Evolutionary conservation across 495 filamentous ascomycete species (phyloP).

Genomic region (Aspergillus avenaceus): DNA sequence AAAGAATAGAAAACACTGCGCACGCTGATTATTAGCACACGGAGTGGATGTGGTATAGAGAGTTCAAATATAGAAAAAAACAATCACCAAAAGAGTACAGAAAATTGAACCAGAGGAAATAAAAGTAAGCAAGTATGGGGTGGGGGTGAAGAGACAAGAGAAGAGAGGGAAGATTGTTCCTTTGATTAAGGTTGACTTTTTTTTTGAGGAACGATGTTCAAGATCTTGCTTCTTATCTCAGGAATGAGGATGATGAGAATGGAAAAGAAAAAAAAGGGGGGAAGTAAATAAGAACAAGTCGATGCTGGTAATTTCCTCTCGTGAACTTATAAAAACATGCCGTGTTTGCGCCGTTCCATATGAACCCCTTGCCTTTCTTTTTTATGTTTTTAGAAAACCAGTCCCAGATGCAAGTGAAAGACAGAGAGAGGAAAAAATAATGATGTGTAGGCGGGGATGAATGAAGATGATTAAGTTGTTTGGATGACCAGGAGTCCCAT

Average conservation of each 20-base stretch:
- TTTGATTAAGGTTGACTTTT: too few species aligned
- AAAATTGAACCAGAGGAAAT: too few species aligned
- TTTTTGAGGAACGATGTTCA: too few species aligned
- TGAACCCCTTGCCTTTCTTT: not conserved
- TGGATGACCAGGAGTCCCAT: too few species aligned
- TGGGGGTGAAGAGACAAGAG: not conserved
- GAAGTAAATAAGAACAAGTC: not conserved
- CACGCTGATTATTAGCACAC: not conserved
- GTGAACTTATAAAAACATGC: constrained; percentile 9
- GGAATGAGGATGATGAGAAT: too few species aligned
- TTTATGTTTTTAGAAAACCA: too few species aligned
- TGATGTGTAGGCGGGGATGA: too few species aligned
- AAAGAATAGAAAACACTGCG: not conserved
- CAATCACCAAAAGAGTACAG: not conserved
- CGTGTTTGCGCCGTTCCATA: constrained; percentile 5
- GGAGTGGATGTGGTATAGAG: not conserved
- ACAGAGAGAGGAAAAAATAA: too few species aligned
- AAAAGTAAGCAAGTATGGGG: too few species aligned
- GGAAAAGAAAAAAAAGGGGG: constrained; percentile 10
- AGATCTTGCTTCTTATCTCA: too few species aligned
- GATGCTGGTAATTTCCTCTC: not conserved
- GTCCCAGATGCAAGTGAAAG: not conserved
- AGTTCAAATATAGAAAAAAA: not conserved
- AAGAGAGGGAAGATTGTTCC: constrained; percentile 2
- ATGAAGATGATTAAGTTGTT: too few species aligned